Conservation (phyloP, 2,329 filamentous ascomycete genomes). For the Exophiala calicioides region DNA sequence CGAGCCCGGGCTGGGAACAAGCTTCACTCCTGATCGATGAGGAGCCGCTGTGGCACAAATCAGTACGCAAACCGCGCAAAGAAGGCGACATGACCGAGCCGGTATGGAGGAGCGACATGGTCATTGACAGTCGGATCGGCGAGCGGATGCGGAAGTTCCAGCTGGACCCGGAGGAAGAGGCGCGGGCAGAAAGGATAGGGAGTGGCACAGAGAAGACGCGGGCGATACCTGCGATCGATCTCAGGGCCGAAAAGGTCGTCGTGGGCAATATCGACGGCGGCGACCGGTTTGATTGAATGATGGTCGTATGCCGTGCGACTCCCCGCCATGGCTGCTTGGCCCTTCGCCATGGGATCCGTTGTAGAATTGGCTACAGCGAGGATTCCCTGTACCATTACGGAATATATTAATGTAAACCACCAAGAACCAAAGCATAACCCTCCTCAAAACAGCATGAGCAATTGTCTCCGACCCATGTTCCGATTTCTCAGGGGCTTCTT, state of each 20-base stretch:
- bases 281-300: not conserved
- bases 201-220: slow-evolving; percentile 64
- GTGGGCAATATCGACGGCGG: slow-evolving; percentile 37
- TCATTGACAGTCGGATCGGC: slow-evolving; percentile 73
- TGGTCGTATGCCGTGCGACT: too few species aligned
- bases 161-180: slow-evolving; percentile 68
- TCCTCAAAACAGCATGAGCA: too few species aligned
- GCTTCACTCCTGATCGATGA: slow-evolving; percentile 66
- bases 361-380: too few species aligned
- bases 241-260: slow-evolving; percentile 42
- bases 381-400: too few species aligned
- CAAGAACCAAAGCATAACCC: too few species aligned
- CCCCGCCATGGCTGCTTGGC: too few species aligned
- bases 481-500: too few species aligned
- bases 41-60: slow-evolving; percentile 82
- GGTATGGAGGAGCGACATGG: slow-evolving; percentile 74
- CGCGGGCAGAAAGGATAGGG: slow-evolving; percentile 61
- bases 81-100: slow-evolving; percentile 60
- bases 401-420: too few species aligned
- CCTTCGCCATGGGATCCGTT: too few species aligned
- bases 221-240: slow-evolving; percentile 44
- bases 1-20: slow-evolving; percentile 59
- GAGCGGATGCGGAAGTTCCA: slow-evolving; percentile 79
- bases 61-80: slow-evolving; percentile 60
- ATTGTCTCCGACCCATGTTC: too few species aligned